Evolutionary conservation across 2,329 filamentous ascomycete species (phyloP).

Genomic region (Rachicladosporium sp.): DNA sequence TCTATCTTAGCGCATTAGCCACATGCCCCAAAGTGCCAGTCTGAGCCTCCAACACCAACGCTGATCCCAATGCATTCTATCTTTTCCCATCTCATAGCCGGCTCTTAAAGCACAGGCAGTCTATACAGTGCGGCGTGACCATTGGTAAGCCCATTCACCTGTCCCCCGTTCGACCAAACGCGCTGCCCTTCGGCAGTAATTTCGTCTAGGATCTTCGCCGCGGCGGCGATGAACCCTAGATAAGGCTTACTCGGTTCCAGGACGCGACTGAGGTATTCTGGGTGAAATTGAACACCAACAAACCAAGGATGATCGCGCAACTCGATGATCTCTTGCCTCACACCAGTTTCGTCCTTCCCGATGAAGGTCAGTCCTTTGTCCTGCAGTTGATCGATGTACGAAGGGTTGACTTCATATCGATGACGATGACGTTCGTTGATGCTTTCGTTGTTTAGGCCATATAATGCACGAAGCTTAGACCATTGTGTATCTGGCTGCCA

Average conservation of each 20-base stretch:
- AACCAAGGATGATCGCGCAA: slow-evolving; percentile 74
- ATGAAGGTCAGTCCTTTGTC: slow-evolving; percentile 60
- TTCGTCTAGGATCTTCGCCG: slow-evolving; percentile 51
- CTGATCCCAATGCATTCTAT: no score
- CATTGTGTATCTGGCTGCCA: slow-evolving; percentile 69
- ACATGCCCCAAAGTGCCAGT: no score
- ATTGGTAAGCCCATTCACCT: no score
- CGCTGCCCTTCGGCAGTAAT: slow-evolving; percentile 16
- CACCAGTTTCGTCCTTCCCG: slow-evolving; percentile 65
- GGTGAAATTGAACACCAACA: slow-evolving; percentile 79
- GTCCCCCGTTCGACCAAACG: no score
- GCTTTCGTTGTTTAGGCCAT: slow-evolving; percentile 39
- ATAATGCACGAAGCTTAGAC: slow-evolving; percentile 65
- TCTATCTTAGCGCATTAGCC: no score
- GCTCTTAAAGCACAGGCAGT: no score
- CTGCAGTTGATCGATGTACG: slow-evolving; percentile 56
- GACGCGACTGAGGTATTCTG: slow-evolving; percentile 70
- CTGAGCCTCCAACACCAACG: no score
- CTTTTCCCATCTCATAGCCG: no score
- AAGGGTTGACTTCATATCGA: slow-evolving; percentile 82
- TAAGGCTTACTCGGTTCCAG: slow-evolving; percentile 63
- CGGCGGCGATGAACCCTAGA: slow-evolving; percentile 74
- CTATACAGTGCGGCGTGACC: no score
- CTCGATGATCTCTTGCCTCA: slow-evolving; percentile 75
- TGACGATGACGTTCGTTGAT: slow-evolving; percentile 69